phyloP scores from a whole-genome alignment of 2,329 filamentous ascomycete species.

The Sporothrix inflata region DNA sequence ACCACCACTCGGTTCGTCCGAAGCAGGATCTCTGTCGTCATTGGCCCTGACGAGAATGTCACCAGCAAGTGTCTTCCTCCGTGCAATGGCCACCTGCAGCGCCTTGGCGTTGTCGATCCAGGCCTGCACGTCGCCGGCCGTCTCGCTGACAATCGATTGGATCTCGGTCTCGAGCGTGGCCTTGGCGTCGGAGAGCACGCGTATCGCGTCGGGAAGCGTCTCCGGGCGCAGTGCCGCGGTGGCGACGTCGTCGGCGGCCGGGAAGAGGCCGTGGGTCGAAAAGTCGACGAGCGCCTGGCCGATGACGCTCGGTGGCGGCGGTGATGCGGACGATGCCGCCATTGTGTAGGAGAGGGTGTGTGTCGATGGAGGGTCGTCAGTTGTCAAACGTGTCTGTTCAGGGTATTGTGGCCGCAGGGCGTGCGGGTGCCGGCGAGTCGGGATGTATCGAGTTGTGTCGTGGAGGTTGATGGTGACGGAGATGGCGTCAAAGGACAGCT shows the following conservation, averaged over 20 bases:
- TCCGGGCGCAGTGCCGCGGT: constrained; percentile 42
- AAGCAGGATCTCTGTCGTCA: constrained; percentile 51
- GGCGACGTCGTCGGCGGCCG: constrained; percentile 50
- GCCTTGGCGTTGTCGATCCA: constrained; percentile 87
- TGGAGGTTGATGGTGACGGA: not conserved
- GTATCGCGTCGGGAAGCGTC: constrained; percentile 47
- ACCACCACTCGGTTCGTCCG: constrained; percentile 47
- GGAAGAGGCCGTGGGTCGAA: constrained; percentile 53
- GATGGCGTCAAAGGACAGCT: constrained; percentile 20
- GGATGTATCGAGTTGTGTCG: not conserved
- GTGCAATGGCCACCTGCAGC: constrained; percentile 82
- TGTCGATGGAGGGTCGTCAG: not conserved
- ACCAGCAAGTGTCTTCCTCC: constrained; percentile 76
- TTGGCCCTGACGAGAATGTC: constrained; percentile 81
- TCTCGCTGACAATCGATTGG: constrained; percentile 73
- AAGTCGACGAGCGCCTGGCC: constrained; percentile 68
- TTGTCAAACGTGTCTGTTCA: not conserved
- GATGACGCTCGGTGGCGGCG: constrained; percentile 30
- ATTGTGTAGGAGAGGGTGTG: not conserved
- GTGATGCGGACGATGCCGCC: constrained; percentile 15
- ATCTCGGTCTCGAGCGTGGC: constrained; percentile 64
- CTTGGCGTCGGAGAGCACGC: constrained; percentile 49
- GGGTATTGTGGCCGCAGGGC: not conserved
- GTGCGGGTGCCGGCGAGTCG: not conserved
- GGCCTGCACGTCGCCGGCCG: constrained; percentile 75